Evolutionary conservation across 257 asterid genomes (phyloP).

Genomic region (Rubia yunnanensis): DNA sequence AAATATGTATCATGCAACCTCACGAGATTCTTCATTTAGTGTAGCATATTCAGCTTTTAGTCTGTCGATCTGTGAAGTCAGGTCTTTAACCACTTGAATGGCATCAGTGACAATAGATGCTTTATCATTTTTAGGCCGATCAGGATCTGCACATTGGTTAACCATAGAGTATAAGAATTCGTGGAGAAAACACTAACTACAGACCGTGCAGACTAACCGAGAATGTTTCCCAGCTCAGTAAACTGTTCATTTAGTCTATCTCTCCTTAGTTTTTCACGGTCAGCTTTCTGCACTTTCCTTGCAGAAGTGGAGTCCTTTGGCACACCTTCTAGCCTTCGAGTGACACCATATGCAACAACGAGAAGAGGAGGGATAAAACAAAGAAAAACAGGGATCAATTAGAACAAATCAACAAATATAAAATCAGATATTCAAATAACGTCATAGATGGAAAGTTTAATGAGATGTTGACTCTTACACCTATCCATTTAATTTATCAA

Average conservation of each 20-base stretch:
- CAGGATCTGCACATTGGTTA: constrained; percentile 71
- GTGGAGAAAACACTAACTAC: not conserved
- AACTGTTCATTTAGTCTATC: constrained; percentile 95
- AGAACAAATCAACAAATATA: not conserved
- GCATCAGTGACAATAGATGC: constrained; percentile 94
- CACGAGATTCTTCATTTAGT: constrained; percentile 86
- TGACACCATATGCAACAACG: constrained; percentile 10
- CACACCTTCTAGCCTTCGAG: constrained; percentile 60
- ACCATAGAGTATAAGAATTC: not conserved
- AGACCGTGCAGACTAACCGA: constrained; percentile 41
- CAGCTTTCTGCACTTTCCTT: constrained; percentile 93
- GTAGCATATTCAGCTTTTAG: constrained; percentile 71
- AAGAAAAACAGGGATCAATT: not conserved
- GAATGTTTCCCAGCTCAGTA: constrained; percentile 70
- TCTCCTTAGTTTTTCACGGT: constrained; percentile 92
- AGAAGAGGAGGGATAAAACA: constrained; percentile 5
- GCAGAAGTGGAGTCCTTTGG: constrained; percentile 51
- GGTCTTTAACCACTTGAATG: constrained; percentile 79
- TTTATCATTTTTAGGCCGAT: constrained; percentile 94
- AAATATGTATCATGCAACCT: constrained; percentile 37
- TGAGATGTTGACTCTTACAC: not conserved
- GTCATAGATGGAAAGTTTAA: not conserved
- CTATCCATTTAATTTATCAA: not conserved
- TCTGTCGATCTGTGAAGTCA: constrained; percentile 69
- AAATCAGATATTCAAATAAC: not conserved